Evolutionary conservation across 2,329 filamentous ascomycete species (phyloP), one percentile per base, ranked within the genome.

Genomic region (Colletotrichum spinosum): DNA sequence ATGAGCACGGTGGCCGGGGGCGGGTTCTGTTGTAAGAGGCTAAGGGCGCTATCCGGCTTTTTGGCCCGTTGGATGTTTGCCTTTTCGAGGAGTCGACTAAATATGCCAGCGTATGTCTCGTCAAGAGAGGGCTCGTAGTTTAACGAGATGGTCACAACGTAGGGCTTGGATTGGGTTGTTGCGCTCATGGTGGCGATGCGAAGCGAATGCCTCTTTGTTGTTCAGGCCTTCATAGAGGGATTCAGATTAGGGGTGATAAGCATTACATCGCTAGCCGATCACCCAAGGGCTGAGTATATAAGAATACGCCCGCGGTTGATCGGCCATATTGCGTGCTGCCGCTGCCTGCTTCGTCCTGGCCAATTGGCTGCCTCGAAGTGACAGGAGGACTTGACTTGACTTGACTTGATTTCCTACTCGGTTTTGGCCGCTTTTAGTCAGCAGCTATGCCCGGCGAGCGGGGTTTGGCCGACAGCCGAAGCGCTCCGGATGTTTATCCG

Each of bases 41-140:
- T n/a, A 0, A 55, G n/a, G 34, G n/a, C 42, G 6, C n/a, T 12
- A 1, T n/a, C 53, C 15, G 33, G 13, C 41, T 37, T 13, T 4
- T 12, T n/a, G 10, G 10, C 33, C 8, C n/a, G 33, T 6, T 38
- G 41, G 13, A 55, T 7, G 5, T 15, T 46, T 42, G 41, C 42
- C 5, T 33, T 77, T 12, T 46, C 44, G 6, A 8, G n/a, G 6
- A 46, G 12, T 5, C 15, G 44, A 2, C 6, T 17, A 15, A 46
- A 15, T n/a, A 46, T n/a, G 44, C 6, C 6, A 8, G 13, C n/a
- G 44, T 46, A 15, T 17, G 25, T 46, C n/a, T 15, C 13, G 1
- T 46, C 44, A 17, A 46, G 10, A 17, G 9, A 17, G 44, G 44
- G 4, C 5, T 15, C n/a, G 44, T 15, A 17, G 44, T 17, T 17